Percentiles rank a stretch among this genome's conserved stretches.
Evolutionary conservation across 1,284 basidiomycete genomes (phyloP).

Genomic region (Pascua guehoae): DNA sequence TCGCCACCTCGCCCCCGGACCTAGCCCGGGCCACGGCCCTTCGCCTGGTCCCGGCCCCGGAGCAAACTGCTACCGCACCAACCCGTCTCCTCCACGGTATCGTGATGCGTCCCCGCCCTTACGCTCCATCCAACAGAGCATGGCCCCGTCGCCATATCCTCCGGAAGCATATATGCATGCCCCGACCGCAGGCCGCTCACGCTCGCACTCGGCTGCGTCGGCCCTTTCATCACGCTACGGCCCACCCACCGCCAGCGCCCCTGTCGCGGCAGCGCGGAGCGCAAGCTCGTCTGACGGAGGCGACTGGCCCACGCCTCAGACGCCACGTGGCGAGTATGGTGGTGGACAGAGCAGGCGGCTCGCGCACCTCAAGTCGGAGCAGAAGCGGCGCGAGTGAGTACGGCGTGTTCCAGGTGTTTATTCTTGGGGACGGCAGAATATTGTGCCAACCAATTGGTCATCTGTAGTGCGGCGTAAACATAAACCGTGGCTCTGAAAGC

Average conservation of each 20-base stretch:
- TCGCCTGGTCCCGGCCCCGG: background rate
- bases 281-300: slow-evolving; percentile 6
- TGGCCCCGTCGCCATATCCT: background rate
- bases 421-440: too few species aligned
- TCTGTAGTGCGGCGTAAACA: too few species aligned
- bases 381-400: slow-evolving; percentile 47
- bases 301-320: slow-evolving; percentile 13
- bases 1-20: too few species aligned
- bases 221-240: background rate
- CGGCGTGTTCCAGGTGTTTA: too few species aligned
- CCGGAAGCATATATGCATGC: slow-evolving; percentile 1
- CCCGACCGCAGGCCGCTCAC: slow-evolving; percentile 7
- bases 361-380: slow-evolving; percentile 45
- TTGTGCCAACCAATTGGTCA: background rate
- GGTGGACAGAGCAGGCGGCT: slow-evolving; percentile 38
- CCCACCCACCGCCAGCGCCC: too few species aligned
- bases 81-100: slow-evolving; percentile 6
- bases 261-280: slow-evolving; percentile 7
- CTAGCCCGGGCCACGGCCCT: too few species aligned
- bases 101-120: background rate
- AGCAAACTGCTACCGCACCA: slow-evolving; percentile 2
- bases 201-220: slow-evolving; percentile 15
- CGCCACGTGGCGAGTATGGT: slow-evolving; percentile 6
- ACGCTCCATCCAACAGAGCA: slow-evolving; percentile 1
- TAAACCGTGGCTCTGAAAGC: background rate